phyloP scores from a whole-genome alignment of 2,329 filamentous ascomycete genomes.

The Colletotrichum truncatum region DNA sequence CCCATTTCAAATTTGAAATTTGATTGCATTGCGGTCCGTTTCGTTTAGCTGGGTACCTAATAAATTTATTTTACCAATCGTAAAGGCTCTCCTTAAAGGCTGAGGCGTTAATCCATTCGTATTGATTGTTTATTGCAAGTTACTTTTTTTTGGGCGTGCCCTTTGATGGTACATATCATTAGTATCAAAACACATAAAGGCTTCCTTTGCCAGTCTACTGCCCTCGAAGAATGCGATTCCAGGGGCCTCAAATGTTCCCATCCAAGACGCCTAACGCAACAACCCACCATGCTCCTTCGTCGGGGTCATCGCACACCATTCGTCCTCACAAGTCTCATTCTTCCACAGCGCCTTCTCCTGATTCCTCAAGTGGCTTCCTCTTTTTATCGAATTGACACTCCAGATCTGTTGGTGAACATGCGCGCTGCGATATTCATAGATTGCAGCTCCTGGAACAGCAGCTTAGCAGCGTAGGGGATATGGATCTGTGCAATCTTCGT shows the following conservation, averaged over 20 bases:
- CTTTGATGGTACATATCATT: conserved; percentile 20
- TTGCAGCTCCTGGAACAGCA: conserved; percentile 97
- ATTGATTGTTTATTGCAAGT: not conserved
- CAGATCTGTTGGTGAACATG: conserved; percentile 92
- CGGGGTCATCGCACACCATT: not conserved
- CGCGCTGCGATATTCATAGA: conserved; percentile 98
- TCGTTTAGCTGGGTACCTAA: too few species aligned
- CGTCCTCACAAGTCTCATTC: not conserved
- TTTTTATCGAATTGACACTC: conserved; percentile 72
- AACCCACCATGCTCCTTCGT: not conserved
- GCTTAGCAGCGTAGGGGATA: conserved; percentile 96
- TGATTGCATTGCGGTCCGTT: too few species aligned
- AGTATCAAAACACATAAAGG: conserved; percentile 11
- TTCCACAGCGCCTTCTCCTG: not conserved
- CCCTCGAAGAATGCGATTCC: not conserved
- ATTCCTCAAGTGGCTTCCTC: not conserved
- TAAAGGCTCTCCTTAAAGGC: too few species aligned
- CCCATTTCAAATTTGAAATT: too few species aligned
- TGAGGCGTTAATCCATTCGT: too few species aligned
- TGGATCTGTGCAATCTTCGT: conserved; percentile 98
- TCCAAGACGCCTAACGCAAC: conserved; percentile 20
- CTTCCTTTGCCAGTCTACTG: conserved; percentile 1
- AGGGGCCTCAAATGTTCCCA: not conserved
- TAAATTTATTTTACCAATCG: too few species aligned
- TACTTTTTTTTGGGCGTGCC: not conserved